Evolutionary conservation across 177 flowering plant species (phyloP), one percentile per base, ranked within the genome.

Genomic region (Vitis hybrid): DNA sequence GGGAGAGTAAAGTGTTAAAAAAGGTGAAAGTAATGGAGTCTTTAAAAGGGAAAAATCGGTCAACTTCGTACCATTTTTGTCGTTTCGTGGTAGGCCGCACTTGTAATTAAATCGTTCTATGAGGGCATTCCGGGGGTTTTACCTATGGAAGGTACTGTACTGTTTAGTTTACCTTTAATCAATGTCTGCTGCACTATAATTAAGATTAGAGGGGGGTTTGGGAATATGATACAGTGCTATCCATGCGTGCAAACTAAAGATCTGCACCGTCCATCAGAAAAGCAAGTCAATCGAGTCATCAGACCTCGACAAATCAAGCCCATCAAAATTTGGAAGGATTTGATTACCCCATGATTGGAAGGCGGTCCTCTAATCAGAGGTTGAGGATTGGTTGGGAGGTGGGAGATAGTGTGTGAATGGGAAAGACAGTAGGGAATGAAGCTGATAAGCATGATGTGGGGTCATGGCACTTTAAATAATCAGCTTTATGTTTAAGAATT

Each of bases 381-480:
- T 3, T 33, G 18, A 15, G 18, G 18, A 56, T 15, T 56, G 0
- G 1, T 3, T 17, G n/a, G n/a, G n/a, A 13, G 18, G n/a, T 15
- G n/a, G n/a, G n/a, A 56, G 18, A 5, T 56, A 56, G n/a, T 15
- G 59, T 56, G 59, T 56, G 59, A 13, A 6, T 56, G 18, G n/a
- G 18, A 2, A n/a, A 6, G 19, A 56, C 18, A 15, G 18, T 56
- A 56, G 9, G 59, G 9, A 56, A 56, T 13, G 6, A 59, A 59
- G 65, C 22, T 59, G 72, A 69, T 60, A 69, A 69, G 72, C 65
- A 69, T 50, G 44, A 51, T 20, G 59, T 58, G 65, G 72, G 59
- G 72, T 1, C 65, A 28, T 2, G 3, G 13, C 58, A 22, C 57
- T 50, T 69, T 69, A 18, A 33, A 58, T 9, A 19, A 12, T 31